Evolutionary conservation across 1,139 yeast species (phyloP).

Genomic region (Suhomyces guaymorum): DNA sequence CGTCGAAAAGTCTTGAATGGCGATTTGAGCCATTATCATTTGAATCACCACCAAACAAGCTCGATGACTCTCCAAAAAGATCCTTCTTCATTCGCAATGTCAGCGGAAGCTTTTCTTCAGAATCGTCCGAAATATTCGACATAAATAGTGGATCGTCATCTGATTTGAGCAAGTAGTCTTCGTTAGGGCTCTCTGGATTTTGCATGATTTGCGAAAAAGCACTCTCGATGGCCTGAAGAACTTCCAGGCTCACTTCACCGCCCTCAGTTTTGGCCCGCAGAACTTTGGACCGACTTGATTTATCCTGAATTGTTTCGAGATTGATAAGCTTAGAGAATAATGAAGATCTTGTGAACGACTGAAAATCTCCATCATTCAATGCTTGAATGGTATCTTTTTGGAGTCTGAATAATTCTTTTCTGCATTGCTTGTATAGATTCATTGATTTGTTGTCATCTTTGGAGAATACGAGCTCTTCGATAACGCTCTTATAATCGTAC

Average conservation of each 20-base stretch:
- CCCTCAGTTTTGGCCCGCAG: conserved; percentile 12
- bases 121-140: neutral
- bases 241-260: conserved; percentile 41
- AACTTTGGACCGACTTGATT: conserved; percentile 8
- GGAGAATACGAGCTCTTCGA: conserved; percentile 10
- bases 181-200: conserved; percentile 12
- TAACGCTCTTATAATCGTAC: conserved; percentile 6
- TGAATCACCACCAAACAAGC: conserved; percentile 28
- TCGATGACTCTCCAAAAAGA: conserved; percentile 38
- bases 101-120: conserved; percentile 11
- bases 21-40: conserved; percentile 17
- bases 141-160: neutral
- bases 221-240: conserved; percentile 65
- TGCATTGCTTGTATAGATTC: conserved; percentile 44
- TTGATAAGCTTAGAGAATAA: conserved; percentile 38
- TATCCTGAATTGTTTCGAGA: conserved; percentile 15
- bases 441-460: conserved; percentile 3
- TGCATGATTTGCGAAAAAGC: conserved; percentile 67
- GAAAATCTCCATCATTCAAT: conserved; percentile 53
- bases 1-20: conserved; percentile 38
- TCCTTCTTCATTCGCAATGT: conserved; percentile 31
- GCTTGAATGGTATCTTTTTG: conserved; percentile 54
- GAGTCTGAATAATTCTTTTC: conserved; percentile 55
- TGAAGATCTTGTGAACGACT: conserved; percentile 51
- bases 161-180: neutral